Evolutionary conservation across 225 moss, liverwort and hornwort species (phyloP).

Genomic region (Pleurozium schreberi): DNA sequence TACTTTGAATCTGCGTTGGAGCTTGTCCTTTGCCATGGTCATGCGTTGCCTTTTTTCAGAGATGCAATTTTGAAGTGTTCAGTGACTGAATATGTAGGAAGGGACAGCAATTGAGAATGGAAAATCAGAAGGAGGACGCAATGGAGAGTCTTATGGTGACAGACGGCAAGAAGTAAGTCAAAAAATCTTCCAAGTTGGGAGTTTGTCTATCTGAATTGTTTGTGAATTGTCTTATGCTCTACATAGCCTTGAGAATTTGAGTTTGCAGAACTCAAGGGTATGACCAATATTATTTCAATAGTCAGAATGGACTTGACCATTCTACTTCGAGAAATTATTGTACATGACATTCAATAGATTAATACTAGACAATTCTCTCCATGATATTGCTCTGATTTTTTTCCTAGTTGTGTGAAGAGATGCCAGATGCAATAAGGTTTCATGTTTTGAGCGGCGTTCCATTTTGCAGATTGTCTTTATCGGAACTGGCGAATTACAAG

Average conservation of each 20-base stretch:
- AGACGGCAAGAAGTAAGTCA: constrained; percentile 46
- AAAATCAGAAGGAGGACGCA: background rate
- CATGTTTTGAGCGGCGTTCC: background rate
- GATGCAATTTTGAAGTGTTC: background rate
- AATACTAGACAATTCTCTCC: background rate
- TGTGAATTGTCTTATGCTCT: background rate
- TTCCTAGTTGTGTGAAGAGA: background rate
- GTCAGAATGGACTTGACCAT: background rate
- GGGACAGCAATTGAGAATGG: constrained; percentile 9
- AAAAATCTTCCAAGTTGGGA: background rate
- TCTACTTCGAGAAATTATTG: background rate
- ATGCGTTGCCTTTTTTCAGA: background rate
- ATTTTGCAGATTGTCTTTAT: constrained; percentile 43
- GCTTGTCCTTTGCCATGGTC: background rate
- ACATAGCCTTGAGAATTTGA: background rate
- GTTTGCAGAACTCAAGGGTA: background rate
- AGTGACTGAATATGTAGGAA: constrained; percentile 8
- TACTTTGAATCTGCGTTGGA: background rate
- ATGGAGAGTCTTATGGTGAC: constrained; percentile 16
- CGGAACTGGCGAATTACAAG: constrained; percentile 32
- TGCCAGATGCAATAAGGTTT: background rate
- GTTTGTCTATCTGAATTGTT: background rate
- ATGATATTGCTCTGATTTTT: background rate
- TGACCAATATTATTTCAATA: background rate
- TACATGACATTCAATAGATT: background rate